Percentiles rank a stretch among this genome's conserved stretches.
Conservation (phyloP, 306 rosid genomes). For the Vicia villosa region DNA sequence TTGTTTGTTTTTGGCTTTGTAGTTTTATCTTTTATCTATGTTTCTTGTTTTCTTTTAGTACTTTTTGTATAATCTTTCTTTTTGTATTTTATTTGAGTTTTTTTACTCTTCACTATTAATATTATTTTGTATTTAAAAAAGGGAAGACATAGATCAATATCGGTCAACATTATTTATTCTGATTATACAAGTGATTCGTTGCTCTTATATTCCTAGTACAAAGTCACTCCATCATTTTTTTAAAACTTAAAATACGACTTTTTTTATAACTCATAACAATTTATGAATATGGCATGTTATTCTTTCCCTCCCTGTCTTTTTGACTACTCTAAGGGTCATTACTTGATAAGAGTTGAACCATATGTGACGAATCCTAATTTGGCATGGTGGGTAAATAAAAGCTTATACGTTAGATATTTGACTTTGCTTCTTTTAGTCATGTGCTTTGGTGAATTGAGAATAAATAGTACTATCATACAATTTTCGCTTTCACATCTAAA, state of each 20-base stretch:
- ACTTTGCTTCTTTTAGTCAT: constrained; percentile 30
- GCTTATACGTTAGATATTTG: constrained; percentile 23
- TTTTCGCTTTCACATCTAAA: background rate
- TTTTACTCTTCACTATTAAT: no score
- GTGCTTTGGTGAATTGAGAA: background rate
- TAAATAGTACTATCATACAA: background rate
- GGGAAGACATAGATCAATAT: no score
- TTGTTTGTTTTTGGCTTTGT: no score
- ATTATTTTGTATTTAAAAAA: no score
- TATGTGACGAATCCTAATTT: constrained; percentile 31
- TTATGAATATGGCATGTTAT: background rate
- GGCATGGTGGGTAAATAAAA: background rate
- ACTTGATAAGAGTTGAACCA: constrained; percentile 3
- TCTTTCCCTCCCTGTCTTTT: constrained; percentile 12
- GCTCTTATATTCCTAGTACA: constrained; percentile 39
- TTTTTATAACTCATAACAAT: constrained; percentile 9
- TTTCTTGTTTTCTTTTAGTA: no score
- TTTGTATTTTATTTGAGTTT: no score
- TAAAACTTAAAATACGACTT: constrained; percentile 24
- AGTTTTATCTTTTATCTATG: no score
- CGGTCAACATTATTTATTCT: no score
- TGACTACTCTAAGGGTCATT: constrained; percentile 34
- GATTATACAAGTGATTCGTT: background rate
- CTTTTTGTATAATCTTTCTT: no score
- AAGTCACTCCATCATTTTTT: constrained; percentile 4